Evolutionary conservation across 2,329 filamentous ascomycete species (phyloP).

Genomic region (Cucurbitaria berberidis): DNA sequence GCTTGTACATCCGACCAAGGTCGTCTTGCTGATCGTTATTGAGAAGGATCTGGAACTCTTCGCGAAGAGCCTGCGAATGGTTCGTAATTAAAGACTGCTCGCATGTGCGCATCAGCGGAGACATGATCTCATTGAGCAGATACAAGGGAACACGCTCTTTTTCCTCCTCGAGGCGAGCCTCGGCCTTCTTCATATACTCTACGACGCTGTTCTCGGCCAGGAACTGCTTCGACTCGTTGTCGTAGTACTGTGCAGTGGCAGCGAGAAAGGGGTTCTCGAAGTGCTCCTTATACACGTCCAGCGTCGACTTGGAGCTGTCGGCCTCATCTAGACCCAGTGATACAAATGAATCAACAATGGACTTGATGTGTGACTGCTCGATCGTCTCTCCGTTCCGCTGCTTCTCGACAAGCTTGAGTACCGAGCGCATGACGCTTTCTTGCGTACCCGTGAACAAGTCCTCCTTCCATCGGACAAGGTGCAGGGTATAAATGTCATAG

Average conservation of each 20-base stretch:
- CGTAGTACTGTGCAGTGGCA: conserved; percentile 85
- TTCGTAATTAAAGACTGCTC: conserved; percentile 88
- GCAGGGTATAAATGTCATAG: conserved; percentile 96
- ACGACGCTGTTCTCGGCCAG: conserved; percentile 96
- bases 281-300: conserved; percentile 91
- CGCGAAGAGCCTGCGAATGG: conserved; percentile 82
- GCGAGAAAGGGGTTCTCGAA: conserved; percentile 92
- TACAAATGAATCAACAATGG: conserved; percentile 93
- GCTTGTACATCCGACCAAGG: conserved; percentile 93
- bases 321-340: conserved; percentile 92
- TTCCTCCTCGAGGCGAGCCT: conserved; percentile 85
- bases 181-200: conserved; percentile 99
- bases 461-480: conserved; percentile 92
- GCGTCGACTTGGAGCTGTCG: conserved; percentile 89
- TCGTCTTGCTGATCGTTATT: conserved; percentile 96
- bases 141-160: conserved; percentile 93
- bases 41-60: conserved; percentile 93
- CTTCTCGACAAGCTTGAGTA: conserved; percentile 94
- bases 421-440: conserved; percentile 90
- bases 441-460: conserved; percentile 87
- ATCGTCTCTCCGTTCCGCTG: conserved; percentile 98
- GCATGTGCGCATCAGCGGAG: conserved; percentile 83
- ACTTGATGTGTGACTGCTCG: conserved; percentile 95
- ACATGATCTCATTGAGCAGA: conserved; percentile 86
- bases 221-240: conserved; percentile 90